Conservation (phyloP, 176 grass and related monocot genomes). For the Aechmea fasciata region DNA sequence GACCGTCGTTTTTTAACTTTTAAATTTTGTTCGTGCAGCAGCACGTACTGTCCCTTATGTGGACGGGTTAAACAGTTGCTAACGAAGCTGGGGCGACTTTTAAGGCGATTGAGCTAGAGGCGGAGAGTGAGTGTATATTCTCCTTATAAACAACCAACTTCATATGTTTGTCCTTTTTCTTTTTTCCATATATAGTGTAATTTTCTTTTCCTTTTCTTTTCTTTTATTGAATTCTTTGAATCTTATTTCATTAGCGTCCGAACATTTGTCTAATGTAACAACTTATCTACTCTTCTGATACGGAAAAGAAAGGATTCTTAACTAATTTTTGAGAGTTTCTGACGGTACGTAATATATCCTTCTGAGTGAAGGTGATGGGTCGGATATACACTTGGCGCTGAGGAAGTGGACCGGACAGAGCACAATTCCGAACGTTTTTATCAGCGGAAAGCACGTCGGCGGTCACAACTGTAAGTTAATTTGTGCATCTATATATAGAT, state of each 20-base stretch:
- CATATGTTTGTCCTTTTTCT: neutral
- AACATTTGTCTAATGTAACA: too few relatives aligned
- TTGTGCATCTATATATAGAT: neutral
- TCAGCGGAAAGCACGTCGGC: too few relatives aligned
- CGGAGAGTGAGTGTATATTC: constrained; percentile 22
- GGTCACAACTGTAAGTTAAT: constrained; percentile 52
- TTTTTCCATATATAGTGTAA: neutral
- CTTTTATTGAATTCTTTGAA: too few relatives aligned
- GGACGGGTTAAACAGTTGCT: too few relatives aligned
- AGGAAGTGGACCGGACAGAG: constrained; percentile 72
- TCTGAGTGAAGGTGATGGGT: constrained; percentile 53
- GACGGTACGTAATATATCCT: too few relatives aligned
- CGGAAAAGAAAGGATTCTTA: too few relatives aligned
- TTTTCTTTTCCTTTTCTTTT: neutral
- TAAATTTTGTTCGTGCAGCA: too few relatives aligned
- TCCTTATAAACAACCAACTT: neutral
- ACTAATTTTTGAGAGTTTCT: too few relatives aligned
- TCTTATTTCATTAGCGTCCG: too few relatives aligned
- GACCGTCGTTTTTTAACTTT: neutral
- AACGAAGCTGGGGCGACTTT: too few relatives aligned
- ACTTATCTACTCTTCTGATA: too few relatives aligned
- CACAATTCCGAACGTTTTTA: constrained; percentile 80
- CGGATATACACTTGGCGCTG: constrained; percentile 55
- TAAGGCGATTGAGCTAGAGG: constrained; percentile 29
- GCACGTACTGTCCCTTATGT: too few relatives aligned